Conservation (phyloP, 2,329 filamentous ascomycete genomes). For the Hypoxylon sp. region DNA sequence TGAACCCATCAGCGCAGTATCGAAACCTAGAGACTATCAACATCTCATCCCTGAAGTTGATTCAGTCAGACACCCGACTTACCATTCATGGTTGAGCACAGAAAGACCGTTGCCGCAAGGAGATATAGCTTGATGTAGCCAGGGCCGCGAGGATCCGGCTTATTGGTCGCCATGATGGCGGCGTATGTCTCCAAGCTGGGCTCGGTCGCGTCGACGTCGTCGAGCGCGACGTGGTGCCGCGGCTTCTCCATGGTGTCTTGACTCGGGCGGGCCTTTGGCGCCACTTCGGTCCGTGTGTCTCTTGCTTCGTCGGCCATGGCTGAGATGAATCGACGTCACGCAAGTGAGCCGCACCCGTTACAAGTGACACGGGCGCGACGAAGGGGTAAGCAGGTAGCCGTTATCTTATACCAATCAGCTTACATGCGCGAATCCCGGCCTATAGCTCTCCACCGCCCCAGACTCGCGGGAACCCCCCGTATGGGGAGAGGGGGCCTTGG, state of each 20-base stretch:
- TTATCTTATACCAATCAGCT: constrained; percentile 17
- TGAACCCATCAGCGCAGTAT: constrained; percentile 53
- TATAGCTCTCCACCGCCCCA: constrained; percentile 15
- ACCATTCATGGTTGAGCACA: constrained; percentile 53
- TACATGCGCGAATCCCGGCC: neutral
- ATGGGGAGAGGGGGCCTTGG: constrained; percentile 12
- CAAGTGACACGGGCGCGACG: neutral
- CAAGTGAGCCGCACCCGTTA: neutral
- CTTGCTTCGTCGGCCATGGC: constrained; percentile 17
- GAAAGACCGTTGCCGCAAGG: constrained; percentile 43
- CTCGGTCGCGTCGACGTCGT: constrained; percentile 23
- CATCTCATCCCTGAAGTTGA: neutral
- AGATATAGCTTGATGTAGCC: constrained; percentile 45
- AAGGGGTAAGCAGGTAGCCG: neutral
- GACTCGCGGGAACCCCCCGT: constrained; percentile 6
- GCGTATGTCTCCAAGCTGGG: constrained; percentile 43
- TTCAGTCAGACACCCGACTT: constrained; percentile 8
- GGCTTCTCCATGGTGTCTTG: constrained; percentile 20
- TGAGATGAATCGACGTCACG: neutral
- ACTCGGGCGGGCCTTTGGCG: constrained; percentile 16
- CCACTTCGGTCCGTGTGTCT: neutral
- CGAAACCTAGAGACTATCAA: constrained; percentile 46
- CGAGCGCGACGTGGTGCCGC: neutral
- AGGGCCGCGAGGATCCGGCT: constrained; percentile 42
- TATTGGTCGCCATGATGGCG: constrained; percentile 45